phyloP scores from a whole-genome alignment of 2,329 filamentous ascomycete species.

The Ophiostoma sp. region DNA sequence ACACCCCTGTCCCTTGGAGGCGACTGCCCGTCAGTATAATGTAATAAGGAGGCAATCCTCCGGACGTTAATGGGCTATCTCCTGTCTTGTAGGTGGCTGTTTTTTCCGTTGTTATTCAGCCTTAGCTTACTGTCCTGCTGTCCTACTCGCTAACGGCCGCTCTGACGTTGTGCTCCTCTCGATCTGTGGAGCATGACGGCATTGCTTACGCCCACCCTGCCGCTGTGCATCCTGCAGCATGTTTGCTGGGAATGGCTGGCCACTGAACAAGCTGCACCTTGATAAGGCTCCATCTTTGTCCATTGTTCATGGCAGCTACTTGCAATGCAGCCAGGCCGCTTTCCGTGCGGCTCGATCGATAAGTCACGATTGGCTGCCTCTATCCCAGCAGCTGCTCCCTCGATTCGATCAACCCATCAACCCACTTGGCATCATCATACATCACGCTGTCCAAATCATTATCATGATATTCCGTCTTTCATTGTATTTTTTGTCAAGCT shows the following conservation, averaged over 20 bases:
- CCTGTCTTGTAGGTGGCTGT: neutral
- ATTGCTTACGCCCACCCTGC: neutral
- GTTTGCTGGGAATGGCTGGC: no score
- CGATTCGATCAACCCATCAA: no score
- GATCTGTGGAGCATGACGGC: conserved; percentile 3
- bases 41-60: neutral
- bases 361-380: neutral
- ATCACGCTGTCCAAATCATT: neutral
- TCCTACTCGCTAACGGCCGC: neutral
- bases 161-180: neutral
- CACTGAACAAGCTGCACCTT: no score
- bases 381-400: neutral
- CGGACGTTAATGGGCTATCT: neutral
- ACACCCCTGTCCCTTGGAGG: conserved; percentile 6
- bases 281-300: no score
- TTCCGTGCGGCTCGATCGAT: neutral
- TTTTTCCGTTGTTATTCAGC: neutral
- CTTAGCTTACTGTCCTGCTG: neutral
- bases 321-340: neutral
- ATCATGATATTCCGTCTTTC: no score
- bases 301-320: neutral
- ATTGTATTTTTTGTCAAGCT: no score
- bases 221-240: no score
- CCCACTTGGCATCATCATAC: neutral
- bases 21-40: neutral